Percentiles rank a stretch among this genome's conserved stretches.
Evolutionary conservation across 345 rosid species (phyloP).

Genomic region (Linum trigynum): DNA sequence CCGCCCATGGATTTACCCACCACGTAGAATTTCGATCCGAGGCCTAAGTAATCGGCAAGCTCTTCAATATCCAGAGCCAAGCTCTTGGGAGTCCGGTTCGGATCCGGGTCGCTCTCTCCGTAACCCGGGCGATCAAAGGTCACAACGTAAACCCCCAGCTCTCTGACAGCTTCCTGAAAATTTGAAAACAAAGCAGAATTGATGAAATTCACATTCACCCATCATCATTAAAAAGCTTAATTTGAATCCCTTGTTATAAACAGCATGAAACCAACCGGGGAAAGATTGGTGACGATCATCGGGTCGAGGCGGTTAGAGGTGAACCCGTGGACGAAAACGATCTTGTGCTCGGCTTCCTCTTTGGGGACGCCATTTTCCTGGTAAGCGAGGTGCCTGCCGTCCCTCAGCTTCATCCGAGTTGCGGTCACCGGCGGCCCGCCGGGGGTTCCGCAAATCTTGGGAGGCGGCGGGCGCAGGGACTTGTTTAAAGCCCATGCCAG

Average conservation of each 20-base stretch:
- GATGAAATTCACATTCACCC: not conserved
- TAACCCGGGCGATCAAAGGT: slow-evolving; percentile 54
- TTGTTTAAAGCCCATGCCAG: not conserved
- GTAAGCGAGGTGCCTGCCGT: slow-evolving; percentile 33
- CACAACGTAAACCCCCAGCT: slow-evolving; percentile 29
- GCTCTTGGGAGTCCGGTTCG: slow-evolving; percentile 33
- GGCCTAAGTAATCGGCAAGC: slow-evolving; percentile 38
- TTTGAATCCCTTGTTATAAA: not conserved
- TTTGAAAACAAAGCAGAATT: not conserved
- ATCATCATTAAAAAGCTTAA: not conserved
- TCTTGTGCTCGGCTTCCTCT: slow-evolving; percentile 23
- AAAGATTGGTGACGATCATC: not conserved
- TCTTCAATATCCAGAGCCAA: slow-evolving; percentile 49
- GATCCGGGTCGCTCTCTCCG: slow-evolving; percentile 57
- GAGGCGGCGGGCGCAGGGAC: slow-evolving; percentile 11
- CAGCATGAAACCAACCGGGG: not conserved
- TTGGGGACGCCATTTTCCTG: slow-evolving; percentile 35
- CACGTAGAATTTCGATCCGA: slow-evolving; percentile 43
- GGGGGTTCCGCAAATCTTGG: slow-evolving; percentile 23
- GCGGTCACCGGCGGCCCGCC: slow-evolving; percentile 29
- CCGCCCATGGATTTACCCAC: slow-evolving; percentile 44
- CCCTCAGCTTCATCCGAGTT: slow-evolving; percentile 25
- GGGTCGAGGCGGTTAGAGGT: slow-evolving; percentile 31
- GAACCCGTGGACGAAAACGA: slow-evolving; percentile 37
- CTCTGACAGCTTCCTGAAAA: slow-evolving; percentile 36